Evolutionary conservation across 2,329 filamentous ascomycete genomes (phyloP), one percentile per base, ranked within the genome.

Genomic region (Colletotrichum caudatum): DNA sequence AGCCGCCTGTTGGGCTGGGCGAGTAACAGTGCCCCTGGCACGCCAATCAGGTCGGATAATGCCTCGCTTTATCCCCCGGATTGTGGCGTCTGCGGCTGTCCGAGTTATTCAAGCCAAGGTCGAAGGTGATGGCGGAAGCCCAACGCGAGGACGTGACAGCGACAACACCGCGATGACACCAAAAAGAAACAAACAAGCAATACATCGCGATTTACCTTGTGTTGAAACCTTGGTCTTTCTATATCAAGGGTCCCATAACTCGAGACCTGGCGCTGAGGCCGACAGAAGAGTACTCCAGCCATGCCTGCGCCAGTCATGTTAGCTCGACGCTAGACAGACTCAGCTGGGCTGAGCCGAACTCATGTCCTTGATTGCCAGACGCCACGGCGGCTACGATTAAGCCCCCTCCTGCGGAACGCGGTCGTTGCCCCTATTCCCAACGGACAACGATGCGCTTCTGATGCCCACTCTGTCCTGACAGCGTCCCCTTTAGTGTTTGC

Each of bases 381-480:
- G 69, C 64, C 64, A 48, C 59, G 37, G 58, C 44, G 57, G 58
- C 26, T 62, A 41, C 50, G 46, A 51, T 51, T 63, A 44, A 68
- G 53, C 37, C 9, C n/a, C 64, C 64, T 16, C 46, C 51, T 48
- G 58, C n/a, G 23, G n/a, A 12, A 68, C 41, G 18, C 64, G 26
- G 26, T 46, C 66, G 29, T 26, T 23, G 16, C n/a, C 44, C 48
- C 20, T 48, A 29, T 53, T 56, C 5, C 23, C 29, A 60, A 60
- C 62, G 46, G 67, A 9, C 59, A 9, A 39, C 33, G 50, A 44
- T 41, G 59, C 26, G 56, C 37, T 39, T 48, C 5, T 41, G 18
- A 12, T n/a, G 11, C 51, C 33, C 20, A 41, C 26, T 18, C 20
- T 9, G 26, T 18, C 33, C 33, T 2, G 35, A 9, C 3, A 16